Evolutionary conservation across 495 filamentous ascomycete genomes (phyloP), one percentile per base, ranked within the genome.

Genomic region (Tuber borchii): DNA sequence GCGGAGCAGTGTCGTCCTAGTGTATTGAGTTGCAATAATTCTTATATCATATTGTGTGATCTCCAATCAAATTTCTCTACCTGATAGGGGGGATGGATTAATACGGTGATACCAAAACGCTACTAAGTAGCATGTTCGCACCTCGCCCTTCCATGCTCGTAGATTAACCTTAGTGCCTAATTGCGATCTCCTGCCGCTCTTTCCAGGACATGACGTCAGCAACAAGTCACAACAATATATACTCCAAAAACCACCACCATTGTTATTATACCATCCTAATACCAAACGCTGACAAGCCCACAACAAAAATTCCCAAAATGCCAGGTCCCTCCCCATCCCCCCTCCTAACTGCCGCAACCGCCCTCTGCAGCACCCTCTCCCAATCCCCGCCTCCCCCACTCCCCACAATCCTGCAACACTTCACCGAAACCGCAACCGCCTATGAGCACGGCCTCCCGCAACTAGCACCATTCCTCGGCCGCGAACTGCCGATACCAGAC

Each of bases 401-500:
- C 85, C 85, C 70, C 83, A 85, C 83, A 90, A 91, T 77, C 87
- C 56, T 65, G 26, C 26, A 65, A 17, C 83, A 87, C 78, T 90
- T 90, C 86, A 88, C 88, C 73, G 76, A 80, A 40, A 26, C 74
- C 39, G 84, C 86, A 7, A 71, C 84, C 7, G 85, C 86, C 68
- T 83, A 86, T 82, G 90, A 91, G 77, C 88, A 91, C 83, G 90
- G 90, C 10, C 86, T 89, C 17, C 39, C 80, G 5, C 79, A 81
- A 8, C 83, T 87, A 0, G 85, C 87, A 0, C 89, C 90, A 16
- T 91, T 90, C 78, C 84, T 91, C 0, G 89, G 90, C 26, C 87
- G 87, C 1, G 81, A 84, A 17, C 90, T 87, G 79, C 84, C 78
- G 5, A 89, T 89, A 56, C 71, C 48, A 8, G 84, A 82, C 8